Evolutionary conservation across 2,329 filamentous ascomycete species (phyloP).

Genomic region (Domatiomyces globalis): DNA sequence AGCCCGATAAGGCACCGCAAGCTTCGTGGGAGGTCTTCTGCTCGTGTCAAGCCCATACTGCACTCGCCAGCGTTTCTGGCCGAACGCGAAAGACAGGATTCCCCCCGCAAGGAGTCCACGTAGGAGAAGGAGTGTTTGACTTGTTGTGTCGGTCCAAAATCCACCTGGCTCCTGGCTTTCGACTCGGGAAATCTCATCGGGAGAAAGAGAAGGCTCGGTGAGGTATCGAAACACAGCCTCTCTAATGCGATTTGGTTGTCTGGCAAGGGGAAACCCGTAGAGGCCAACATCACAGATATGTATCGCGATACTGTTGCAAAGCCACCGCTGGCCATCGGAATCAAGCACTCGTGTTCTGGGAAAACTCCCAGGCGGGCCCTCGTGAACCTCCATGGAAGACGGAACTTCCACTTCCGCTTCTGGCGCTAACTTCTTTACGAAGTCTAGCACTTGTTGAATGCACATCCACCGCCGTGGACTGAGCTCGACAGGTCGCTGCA

Average conservation of each 20-base stretch:
- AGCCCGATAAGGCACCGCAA: constrained; percentile 46
- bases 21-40: constrained; percentile 36
- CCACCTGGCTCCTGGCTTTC: constrained; percentile 20
- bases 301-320: constrained; percentile 19
- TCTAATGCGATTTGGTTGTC: constrained; percentile 22
- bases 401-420: not conserved
- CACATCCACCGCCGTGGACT: constrained; percentile 43
- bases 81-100: constrained; percentile 40
- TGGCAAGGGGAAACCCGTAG: constrained; percentile 30
- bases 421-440: constrained; percentile 1
- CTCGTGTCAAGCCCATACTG: constrained; percentile 44
- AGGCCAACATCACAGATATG: constrained; percentile 34
- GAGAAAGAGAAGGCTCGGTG: constrained; percentile 21
- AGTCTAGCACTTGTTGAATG: constrained; percentile 35
- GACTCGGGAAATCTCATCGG: constrained; percentile 22
- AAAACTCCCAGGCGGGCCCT: constrained; percentile 25
- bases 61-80: constrained; percentile 48
- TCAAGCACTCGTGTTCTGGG: constrained; percentile 38
- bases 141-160: constrained; percentile 26
- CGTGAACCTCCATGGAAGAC: not conserved
- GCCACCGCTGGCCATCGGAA: constrained; percentile 21
- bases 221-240: constrained; percentile 34
- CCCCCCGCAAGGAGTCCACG: constrained; percentile 41
- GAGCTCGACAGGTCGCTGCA: constrained; percentile 37
- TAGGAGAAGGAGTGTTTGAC: constrained; percentile 19